These are phyloP conservation scores for Termitomyces sp. DNA, from an alignment of 768 basidiomycete species.

Conservation along the genomic window DNA sequence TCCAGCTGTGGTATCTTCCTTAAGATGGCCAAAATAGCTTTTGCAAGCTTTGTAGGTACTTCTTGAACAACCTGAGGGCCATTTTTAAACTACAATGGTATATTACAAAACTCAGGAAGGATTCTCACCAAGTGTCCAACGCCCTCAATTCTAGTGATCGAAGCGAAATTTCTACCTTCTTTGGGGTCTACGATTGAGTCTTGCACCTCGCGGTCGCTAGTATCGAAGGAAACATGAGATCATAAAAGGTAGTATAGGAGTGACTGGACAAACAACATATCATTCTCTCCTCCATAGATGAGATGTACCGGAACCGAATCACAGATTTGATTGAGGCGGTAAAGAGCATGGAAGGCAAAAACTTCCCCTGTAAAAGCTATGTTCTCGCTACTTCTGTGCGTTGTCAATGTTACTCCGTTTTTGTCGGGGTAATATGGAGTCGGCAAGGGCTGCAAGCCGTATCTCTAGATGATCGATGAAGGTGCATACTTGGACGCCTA, in stretches of 20 bases:
- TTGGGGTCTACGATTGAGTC: constrained; percentile 20
- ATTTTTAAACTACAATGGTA: neutral
- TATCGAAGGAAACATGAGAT: neutral
- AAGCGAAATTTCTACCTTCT: constrained; percentile 20
- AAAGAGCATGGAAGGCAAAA: constrained; percentile 17
- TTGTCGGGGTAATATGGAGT: constrained; percentile 23
- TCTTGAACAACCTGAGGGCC: constrained; percentile 21
- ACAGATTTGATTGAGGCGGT: constrained; percentile 23
- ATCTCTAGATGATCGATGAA: constrained; percentile 16
- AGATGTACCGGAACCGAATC: constrained; percentile 21
- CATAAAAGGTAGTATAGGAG: neutral
- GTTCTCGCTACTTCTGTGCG: constrained; percentile 20
- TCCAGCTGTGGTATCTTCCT: neutral
- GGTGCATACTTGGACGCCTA: neutral
- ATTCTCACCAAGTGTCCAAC: constrained; percentile 24
- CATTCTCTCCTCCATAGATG: constrained; percentile 23
- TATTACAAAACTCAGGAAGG: neutral
- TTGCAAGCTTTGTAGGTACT: constrained; percentile 20
- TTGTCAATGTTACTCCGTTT: constrained; percentile 20
- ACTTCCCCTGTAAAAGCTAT: constrained; percentile 20
- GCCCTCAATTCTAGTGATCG: constrained; percentile 19
- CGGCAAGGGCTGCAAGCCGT: constrained; percentile 21
- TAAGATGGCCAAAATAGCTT: constrained; percentile 15
- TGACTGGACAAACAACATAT: constrained; percentile 22
- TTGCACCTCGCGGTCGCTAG: constrained; percentile 19